phyloP scores from a whole-genome alignment of 1,284 basidiomycete species.

The Ustilago xerochloae region DNA sequence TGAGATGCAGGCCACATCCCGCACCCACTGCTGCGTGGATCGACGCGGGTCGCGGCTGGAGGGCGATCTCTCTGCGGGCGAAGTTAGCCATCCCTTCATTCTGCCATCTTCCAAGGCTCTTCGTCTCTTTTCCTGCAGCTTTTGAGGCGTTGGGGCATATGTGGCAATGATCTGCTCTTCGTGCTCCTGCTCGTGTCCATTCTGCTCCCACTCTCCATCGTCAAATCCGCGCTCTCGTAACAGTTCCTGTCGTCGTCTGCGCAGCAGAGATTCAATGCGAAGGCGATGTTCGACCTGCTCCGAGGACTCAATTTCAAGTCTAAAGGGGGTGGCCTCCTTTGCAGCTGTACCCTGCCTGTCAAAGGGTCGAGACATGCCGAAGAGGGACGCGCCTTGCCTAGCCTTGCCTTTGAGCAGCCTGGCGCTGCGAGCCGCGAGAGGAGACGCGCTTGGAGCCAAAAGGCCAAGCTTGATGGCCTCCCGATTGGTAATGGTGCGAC shows the following conservation, averaged over 20 bases:
- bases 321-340: slow-evolving; percentile 1
- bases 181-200: slow-evolving; percentile 10
- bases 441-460: slow-evolving; percentile 17
- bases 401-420: slow-evolving; percentile 9
- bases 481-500: slow-evolving; percentile 54
- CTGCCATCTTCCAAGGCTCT: slow-evolving; percentile 6
- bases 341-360: background rate
- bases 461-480: slow-evolving; percentile 56
- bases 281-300: slow-evolving; percentile 46
- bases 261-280: slow-evolving; percentile 40
- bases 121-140: slow-evolving; percentile 23
- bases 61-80: slow-evolving; percentile 1
- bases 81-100: background rate
- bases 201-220: slow-evolving; percentile 15
- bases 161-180: slow-evolving; percentile 45
- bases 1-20: slow-evolving; percentile 21
- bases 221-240: slow-evolving; percentile 40
- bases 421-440: background rate
- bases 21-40: slow-evolving; percentile 33
- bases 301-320: slow-evolving; percentile 46
- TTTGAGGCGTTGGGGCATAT: slow-evolving; percentile 33
- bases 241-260: slow-evolving; percentile 37
- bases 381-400: background rate
- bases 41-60: slow-evolving; percentile 12
- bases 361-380: background rate